Conservation (phyloP, 176 grass and related monocot species). For the Panicum miliaceum region DNA sequence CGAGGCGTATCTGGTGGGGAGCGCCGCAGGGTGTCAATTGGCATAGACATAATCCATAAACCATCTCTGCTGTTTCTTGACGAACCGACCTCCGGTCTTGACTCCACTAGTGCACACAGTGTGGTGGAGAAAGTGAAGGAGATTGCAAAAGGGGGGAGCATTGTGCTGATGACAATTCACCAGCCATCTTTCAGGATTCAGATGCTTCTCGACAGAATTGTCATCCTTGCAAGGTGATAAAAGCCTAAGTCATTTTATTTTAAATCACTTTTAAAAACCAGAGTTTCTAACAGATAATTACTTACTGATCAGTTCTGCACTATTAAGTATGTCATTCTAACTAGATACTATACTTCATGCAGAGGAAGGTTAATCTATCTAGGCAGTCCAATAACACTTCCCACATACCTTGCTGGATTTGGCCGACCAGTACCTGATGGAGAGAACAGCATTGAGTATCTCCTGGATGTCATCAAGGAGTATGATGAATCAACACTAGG, state of each 20-base stretch:
- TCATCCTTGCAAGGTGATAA: conserved; percentile 74
- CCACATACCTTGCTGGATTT: conserved; percentile 60
- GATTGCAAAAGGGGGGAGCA: conserved; percentile 70
- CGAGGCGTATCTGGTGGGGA: conserved; percentile 68
- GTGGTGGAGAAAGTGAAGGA: conserved; percentile 79
- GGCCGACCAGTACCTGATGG: conserved; percentile 62
- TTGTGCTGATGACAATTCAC: conserved; percentile 91
- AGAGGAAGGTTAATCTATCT: conserved; percentile 66
- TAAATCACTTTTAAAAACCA: background rate
- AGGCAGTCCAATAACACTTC: conserved; percentile 57
- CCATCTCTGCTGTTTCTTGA: conserved; percentile 74
- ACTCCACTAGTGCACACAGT: conserved; percentile 70
- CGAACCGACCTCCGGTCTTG: conserved; percentile 77
- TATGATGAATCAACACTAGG: conserved; percentile 67
- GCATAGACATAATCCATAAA: conserved; percentile 68
- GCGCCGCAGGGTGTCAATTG: conserved; percentile 70
- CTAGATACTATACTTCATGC: conserved; percentile 21
- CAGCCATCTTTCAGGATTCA: conserved; percentile 93
- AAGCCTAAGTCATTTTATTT: background rate
- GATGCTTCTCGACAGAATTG: conserved; percentile 71
- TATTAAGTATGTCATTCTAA: conserved; percentile 20
- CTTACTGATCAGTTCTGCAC: background rate
- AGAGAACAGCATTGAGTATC: conserved; percentile 77
- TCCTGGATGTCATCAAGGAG: conserved; percentile 82
- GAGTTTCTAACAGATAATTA: background rate